phyloP scores from a whole-genome alignment of 306 rosid genomes.

The Prunus salicina region DNA sequence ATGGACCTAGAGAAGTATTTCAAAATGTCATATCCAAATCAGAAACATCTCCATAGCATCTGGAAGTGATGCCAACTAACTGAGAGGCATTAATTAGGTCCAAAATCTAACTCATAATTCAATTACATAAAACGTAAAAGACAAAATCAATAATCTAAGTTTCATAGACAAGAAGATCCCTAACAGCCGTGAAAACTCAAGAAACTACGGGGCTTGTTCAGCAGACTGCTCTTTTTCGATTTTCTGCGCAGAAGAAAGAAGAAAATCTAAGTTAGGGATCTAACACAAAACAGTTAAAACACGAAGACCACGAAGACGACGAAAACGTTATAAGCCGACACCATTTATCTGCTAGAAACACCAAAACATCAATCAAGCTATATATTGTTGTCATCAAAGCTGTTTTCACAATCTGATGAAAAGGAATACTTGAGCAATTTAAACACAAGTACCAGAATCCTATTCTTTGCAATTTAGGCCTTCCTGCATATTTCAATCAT shows the following conservation, averaged over 20 bases:
- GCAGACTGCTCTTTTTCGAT: conserved; percentile 30
- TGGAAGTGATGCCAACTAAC: conserved; percentile 15
- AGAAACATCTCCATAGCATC: conserved; percentile 16
- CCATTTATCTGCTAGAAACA: background rate
- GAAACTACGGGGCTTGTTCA: conserved; percentile 41
- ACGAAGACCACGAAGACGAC: background rate
- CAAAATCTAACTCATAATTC: conserved; percentile 17
- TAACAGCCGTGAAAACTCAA: background rate
- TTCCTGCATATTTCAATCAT: no score
- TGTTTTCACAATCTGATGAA: background rate
- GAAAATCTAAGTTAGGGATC: conserved; percentile 6
- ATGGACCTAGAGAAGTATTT: background rate
- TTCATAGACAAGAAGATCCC: background rate
- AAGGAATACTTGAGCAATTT: background rate
- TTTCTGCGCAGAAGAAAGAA: conserved; percentile 40
- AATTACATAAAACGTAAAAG: conserved; percentile 3
- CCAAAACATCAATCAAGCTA: background rate
- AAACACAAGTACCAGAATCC: background rate
- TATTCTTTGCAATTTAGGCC: background rate
- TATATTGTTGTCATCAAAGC: background rate
- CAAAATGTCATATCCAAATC: background rate
- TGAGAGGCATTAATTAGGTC: background rate
- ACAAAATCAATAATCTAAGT: background rate
- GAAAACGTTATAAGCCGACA: background rate
- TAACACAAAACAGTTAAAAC: conserved; percentile 2